A percentile compares a stretch with the other conserved stretches of the same genome.
These are phyloP conservation scores for Coelastrella sp. DNA, from an alignment of 139 green algal species.

Conservation along the genomic window DNA sequence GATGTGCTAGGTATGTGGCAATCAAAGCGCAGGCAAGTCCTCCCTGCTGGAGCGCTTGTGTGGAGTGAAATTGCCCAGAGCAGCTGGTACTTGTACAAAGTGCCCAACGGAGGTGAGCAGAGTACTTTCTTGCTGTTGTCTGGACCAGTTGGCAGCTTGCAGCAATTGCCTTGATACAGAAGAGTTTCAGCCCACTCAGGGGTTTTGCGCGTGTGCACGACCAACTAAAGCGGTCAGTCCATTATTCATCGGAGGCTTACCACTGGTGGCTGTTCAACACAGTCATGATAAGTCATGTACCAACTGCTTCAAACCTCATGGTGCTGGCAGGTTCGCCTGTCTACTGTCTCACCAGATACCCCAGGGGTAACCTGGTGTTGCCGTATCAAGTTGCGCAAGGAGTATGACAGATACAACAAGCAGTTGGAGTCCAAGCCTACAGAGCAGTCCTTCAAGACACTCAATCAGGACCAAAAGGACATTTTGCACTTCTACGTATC, in stretches of 20 bases:
- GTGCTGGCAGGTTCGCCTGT: slow-evolving; percentile 1
- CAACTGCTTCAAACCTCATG: background rate
- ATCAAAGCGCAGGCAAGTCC: slow-evolving; percentile 31
- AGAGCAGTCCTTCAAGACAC: background rate
- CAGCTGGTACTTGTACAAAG: slow-evolving; percentile 32
- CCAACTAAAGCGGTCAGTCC: too few relatives aligned
- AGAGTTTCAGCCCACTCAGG: too few relatives aligned
- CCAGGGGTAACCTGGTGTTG: slow-evolving; percentile 16
- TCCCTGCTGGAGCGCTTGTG: slow-evolving; percentile 28
- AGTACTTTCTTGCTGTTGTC: background rate
- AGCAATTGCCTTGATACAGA: background rate
- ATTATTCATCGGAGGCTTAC: too few relatives aligned
- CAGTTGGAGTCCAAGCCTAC: background rate
- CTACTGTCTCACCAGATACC: background rate
- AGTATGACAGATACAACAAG: background rate
- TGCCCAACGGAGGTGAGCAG: slow-evolving; percentile 14
- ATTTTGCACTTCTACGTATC: background rate
- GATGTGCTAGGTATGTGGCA: slow-evolving; percentile 4
- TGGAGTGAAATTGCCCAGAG: slow-evolving; percentile 13
- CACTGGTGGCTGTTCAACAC: too few relatives aligned
- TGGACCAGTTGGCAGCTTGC: background rate
- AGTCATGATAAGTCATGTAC: background rate
- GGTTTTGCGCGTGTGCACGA: too few relatives aligned
- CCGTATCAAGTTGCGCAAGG: slow-evolving; percentile 12
- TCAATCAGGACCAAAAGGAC: slow-evolving; percentile 26